Evolutionary conservation across 805 yeast species (phyloP), one percentile per base, ranked within the genome.

Genomic region (Wickerhamiella musiphila): DNA sequence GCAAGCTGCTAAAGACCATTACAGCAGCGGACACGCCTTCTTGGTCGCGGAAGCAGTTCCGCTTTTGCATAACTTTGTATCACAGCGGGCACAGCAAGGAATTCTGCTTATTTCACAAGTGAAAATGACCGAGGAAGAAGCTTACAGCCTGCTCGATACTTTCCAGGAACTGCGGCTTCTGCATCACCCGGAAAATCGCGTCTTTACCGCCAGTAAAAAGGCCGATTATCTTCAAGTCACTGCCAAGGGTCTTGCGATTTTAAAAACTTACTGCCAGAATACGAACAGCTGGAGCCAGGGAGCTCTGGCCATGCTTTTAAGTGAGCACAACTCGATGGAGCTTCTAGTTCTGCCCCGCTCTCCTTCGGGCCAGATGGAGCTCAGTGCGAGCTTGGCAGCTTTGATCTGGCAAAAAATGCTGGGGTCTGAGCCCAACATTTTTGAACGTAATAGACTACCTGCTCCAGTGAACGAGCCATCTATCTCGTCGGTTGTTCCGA

Each of bases 181-280:
- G 14, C 37, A 38, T 24, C 14, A 21, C 10, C 43, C 42, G 2
- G 23, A 18, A 3, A 32, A 37, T 9, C 34, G 40, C 3, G 23
- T 18, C 16, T 18, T n/a, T 7, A 24, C 11, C 14, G 17, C 26
- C 21, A 13, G 15, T 4, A 6, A 27, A 10, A 13, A 13, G 4
- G 26, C 21, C 17, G 18, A 31, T 23, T 2, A n/a, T 13, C 47
- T 81, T 18, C 95, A 86, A 48, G 93, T 94, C 4, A 81, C 94
- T 0, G 83, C 95, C 1, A 86, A 86, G 47, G 96, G 95, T 1
- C 70, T 82, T 6, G 73, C 82, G 0, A 46, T 81, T 0, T 52
- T 84, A 2, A 70, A 68, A 31, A 57, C 61, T 12, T 81, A 73
- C 48, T 70, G 76, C 38, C 57, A 60, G 31, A 65, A 58, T 26